Evolutionary conservation across 345 rosid genomes (phyloP), one percentile per base, ranked within the genome.

Genomic region (Brassica cretica): DNA sequence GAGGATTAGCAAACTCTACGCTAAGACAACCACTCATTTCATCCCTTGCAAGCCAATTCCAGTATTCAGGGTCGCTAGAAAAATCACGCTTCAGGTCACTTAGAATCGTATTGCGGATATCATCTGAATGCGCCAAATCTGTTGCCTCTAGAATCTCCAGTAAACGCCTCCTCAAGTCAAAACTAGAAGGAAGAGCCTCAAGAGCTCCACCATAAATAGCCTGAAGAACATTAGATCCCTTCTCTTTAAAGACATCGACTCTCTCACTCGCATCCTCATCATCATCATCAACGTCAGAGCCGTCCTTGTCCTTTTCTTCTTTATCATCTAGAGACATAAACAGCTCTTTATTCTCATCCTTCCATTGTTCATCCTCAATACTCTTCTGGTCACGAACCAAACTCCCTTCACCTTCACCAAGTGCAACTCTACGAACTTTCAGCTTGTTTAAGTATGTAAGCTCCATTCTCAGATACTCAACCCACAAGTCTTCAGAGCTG

Each of bases 21-120:
- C 75, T 61, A 68, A 59, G 64, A 61, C 73, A 67, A 70, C 67
- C 81, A 56, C 84, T 55, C 83, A 91, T 74, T 81, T 88, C 87
- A 78, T 82, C 85, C 74, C 91, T 87, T 2, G 98, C 97, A 72
- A 91, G 97, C 99, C 98, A 91, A 60, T 95, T 89, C 98, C 99
- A 90, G 68, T 88, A 93, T 35, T 83, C 84, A 6, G 97, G 86
- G 30, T 90, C 91, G 44, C 71, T 67, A 35, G 84, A 87, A 75
- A 95, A 93, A 65, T 90, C 96, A 69, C 89, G 89, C 74, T 85
- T 87, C 90, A 93, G 86, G 80, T 90, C 98, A 86, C 84, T 76
- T 11, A 93, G 75, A 58, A 95, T 88, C 76, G 86, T 78, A 30
- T 87, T 35, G 4, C 76, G 88, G 83, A 91, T 81, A 55, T 87